Percentiles rank a stretch among this genome's conserved stretches.
phyloP scores from a whole-genome alignment of 805 yeast genomes.

The Yamadazyma akitaensis region DNA sequence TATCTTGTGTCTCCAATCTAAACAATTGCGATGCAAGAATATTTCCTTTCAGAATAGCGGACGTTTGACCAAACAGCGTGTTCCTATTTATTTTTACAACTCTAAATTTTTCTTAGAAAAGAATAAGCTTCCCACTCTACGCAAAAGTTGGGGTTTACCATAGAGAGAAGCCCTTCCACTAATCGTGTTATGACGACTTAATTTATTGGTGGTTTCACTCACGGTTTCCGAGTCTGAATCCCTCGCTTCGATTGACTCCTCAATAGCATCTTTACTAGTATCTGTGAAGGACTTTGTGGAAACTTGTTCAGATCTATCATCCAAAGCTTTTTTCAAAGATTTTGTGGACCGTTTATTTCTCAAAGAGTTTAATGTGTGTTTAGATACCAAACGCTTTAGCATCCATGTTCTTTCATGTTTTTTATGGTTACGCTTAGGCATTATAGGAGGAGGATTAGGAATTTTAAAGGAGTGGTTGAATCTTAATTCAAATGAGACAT shows the following conservation, averaged over 20 bases:
- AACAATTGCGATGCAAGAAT: too few species aligned
- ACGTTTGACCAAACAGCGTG: too few species aligned
- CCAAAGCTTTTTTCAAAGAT: background rate
- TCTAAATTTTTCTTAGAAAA: background rate
- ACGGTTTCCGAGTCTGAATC: background rate
- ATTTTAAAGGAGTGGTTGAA: constrained; percentile 13
- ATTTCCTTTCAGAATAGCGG: too few species aligned
- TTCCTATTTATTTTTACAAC: background rate
- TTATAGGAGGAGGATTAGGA: constrained; percentile 11
- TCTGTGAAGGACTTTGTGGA: background rate
- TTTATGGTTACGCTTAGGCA: constrained; percentile 13
- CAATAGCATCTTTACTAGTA: background rate
- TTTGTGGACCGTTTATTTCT: constrained; percentile 8
- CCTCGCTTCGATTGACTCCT: background rate
- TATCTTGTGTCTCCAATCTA: too few species aligned
- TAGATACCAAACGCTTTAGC: constrained; percentile 16
- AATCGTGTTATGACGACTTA: background rate
- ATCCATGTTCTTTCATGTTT: constrained; percentile 22
- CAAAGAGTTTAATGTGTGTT: constrained; percentile 7
- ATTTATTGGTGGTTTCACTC: background rate
- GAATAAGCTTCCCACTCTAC: background rate
- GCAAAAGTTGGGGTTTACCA: background rate
- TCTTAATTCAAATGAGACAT: background rate
- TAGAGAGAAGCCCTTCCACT: background rate
- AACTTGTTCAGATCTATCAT: background rate